phyloP scores from a whole-genome alignment of 129 eudicot species.

The Lactuca sativa region DNA sequence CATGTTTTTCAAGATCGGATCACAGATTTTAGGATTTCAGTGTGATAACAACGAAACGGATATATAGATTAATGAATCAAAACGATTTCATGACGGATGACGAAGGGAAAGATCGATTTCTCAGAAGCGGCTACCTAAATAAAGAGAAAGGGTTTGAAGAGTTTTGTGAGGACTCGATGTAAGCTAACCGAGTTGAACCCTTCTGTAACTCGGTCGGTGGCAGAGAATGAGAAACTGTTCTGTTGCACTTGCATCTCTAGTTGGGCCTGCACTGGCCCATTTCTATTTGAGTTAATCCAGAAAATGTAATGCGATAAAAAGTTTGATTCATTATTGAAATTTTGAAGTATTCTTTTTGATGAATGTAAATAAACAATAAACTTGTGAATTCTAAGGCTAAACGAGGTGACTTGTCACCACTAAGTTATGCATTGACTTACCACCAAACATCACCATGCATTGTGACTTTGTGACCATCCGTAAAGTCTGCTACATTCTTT shows the following conservation, averaged over 20 bases:
- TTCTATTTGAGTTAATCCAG: not conserved
- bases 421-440: too few relatives aligned
- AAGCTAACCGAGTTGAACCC: conserved; percentile 6
- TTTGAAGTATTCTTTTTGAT: too few relatives aligned
- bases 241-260: not conserved
- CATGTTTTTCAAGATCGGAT: conserved; percentile 40
- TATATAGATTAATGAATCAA: conserved; percentile 1
- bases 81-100: not conserved
- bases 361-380: too few relatives aligned
- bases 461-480: too few relatives aligned
- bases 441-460: too few relatives aligned
- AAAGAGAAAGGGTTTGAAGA: conserved; percentile 27
- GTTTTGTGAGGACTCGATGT: conserved; percentile 3
- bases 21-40: conserved; percentile 23
- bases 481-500: too few relatives aligned
- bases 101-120: conserved; percentile 17
- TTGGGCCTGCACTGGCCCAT: conserved; percentile 18
- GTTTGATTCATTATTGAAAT: too few relatives aligned
- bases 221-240: conserved; percentile 2
- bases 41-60: not conserved
- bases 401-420: too few relatives aligned
- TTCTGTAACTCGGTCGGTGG: conserved; percentile 12
- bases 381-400: too few relatives aligned
- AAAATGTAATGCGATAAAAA: too few relatives aligned
- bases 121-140: conserved; percentile 13